Base-by-base conservation (phyloP, 1,284 basidiomycete genomes). In the Ganoderma sinense region DNA sequence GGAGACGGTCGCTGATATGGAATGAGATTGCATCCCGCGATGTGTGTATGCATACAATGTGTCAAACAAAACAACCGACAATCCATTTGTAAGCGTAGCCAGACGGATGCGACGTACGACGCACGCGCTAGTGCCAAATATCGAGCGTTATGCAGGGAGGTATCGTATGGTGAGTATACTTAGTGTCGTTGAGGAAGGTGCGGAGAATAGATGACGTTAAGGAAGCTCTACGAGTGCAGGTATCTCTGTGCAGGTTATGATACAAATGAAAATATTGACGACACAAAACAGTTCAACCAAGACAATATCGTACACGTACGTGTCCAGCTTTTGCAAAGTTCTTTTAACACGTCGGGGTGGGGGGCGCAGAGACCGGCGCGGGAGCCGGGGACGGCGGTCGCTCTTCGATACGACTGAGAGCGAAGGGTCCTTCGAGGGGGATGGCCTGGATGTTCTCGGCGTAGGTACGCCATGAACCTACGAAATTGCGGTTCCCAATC, bases 381-480 rank as follows among this genome's bases (percentile, higher is more conserved):
- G 48, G 2, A 26, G 26, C n/a, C 48, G 48, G n/a, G n/a, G 45
- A 11, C n/a, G 45, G 20, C 26, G 8, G 53, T 31, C 51, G n/a
- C 40, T 39, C 71, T 26, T 71, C 67, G 36, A 73, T 43, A 40
- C 72, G 72, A 53, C 72, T 73, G 60, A 75, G 71, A 45, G 77
- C 74, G 74, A 92, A 91, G 20, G 89, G 84, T 48, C 88, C 86
- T 76, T 92, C 91, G 79, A 87, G 77, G 29, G 81, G 79, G n/a
- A 81, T 76, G 23, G 77, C 75, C 45, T 73, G 63, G 16, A 86
- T 53, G 82, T 85, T 31, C 84, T 85, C 51, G n/a, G 77, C 76
- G 73, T 73, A 78, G 31, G 79, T 78, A 26, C 91, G 83, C 92
- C 92, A 93, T 66, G 87, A 89, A 10, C 92, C 92, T 16, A 92